phyloP scores from a whole-genome alignment of 2,329 filamentous ascomycete species.

The Aureobasidium subglaciale region DNA sequence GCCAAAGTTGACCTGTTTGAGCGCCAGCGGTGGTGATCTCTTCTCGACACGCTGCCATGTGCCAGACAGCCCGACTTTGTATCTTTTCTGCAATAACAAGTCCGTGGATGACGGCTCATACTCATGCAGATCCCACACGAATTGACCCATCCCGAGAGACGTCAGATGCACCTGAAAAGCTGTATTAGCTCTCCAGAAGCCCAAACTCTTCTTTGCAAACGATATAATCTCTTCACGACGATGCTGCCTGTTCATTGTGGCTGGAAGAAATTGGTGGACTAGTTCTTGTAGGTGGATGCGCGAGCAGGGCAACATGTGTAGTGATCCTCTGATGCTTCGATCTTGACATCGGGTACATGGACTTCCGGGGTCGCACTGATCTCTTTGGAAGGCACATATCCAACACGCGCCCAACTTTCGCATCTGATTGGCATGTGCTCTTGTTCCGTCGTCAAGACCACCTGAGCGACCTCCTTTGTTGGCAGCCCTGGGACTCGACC shows the following conservation, averaged over 20 bases:
- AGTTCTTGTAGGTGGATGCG: constrained; percentile 41
- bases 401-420: constrained; percentile 42
- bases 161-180: constrained; percentile 36
- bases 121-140: constrained; percentile 40
- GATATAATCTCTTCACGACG: constrained; percentile 22
- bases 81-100: constrained; percentile 37
- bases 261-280: constrained; percentile 37
- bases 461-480: constrained; percentile 20
- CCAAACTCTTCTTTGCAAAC: constrained; percentile 37
- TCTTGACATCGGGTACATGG: constrained; percentile 26
- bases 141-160: constrained; percentile 35
- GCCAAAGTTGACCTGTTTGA: constrained; percentile 38
- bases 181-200: constrained; percentile 27
- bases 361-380: constrained; percentile 23
- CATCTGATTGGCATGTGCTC: constrained; percentile 39
- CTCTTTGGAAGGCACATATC: constrained; percentile 42
- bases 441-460: constrained; percentile 31
- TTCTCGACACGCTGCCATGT: constrained; percentile 26
- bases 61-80: constrained; percentile 21
- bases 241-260: constrained; percentile 14
- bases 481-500: not conserved
- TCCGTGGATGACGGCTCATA: constrained; percentile 37
- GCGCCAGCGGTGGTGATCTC: constrained; percentile 39
- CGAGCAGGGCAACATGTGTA: constrained; percentile 37
- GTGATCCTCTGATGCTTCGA: constrained; percentile 31